These are phyloP conservation scores for Alternaria angustiovoidea DNA, from an alignment of 2,329 filamentous ascomycete species.

Conservation along the genomic window DNA sequence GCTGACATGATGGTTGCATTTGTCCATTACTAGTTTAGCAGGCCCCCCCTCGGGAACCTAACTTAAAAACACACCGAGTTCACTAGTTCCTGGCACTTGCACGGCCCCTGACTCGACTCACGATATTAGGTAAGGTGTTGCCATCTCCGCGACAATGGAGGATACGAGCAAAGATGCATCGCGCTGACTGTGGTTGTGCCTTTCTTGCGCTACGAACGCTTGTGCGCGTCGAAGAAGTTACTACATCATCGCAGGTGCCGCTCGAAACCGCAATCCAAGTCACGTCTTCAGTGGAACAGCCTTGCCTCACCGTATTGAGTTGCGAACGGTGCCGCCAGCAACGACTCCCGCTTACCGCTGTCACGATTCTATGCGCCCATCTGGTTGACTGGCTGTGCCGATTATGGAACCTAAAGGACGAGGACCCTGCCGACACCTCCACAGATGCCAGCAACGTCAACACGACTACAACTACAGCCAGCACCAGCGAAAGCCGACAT, in stretches of 20 bases:
- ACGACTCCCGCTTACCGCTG: conserved; percentile 14
- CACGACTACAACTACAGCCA: conserved; percentile 1
- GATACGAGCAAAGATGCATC: conserved; percentile 9
- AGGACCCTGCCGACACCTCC: conserved; percentile 3
- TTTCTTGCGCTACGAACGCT: conserved; percentile 15
- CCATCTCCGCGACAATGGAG: neutral
- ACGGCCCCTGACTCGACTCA: neutral
- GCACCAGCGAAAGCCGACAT: neutral
- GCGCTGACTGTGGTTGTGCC: conserved; percentile 12
- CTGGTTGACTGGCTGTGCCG: conserved; percentile 20
- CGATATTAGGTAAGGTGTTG: neutral
- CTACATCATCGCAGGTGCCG: conserved; percentile 16
- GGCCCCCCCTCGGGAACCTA: neutral
- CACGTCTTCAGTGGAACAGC: conserved; percentile 8
- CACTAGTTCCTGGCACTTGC: neutral
- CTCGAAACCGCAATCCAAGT: conserved; percentile 20
- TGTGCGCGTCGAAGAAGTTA: conserved; percentile 15
- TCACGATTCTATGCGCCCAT: conserved; percentile 17
- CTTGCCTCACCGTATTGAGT: conserved; percentile 11
- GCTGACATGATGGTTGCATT: neutral
- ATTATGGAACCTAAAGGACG: conserved; percentile 14
- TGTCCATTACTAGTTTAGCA: neutral
- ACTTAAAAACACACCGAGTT: conserved; percentile 7
- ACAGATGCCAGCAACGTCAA: conserved; percentile 5
- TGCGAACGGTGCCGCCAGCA: conserved; percentile 19